These are phyloP conservation scores for Glycine tomentella DNA, from an alignment of 306 rosid species.

Conservation along the genomic window DNA sequence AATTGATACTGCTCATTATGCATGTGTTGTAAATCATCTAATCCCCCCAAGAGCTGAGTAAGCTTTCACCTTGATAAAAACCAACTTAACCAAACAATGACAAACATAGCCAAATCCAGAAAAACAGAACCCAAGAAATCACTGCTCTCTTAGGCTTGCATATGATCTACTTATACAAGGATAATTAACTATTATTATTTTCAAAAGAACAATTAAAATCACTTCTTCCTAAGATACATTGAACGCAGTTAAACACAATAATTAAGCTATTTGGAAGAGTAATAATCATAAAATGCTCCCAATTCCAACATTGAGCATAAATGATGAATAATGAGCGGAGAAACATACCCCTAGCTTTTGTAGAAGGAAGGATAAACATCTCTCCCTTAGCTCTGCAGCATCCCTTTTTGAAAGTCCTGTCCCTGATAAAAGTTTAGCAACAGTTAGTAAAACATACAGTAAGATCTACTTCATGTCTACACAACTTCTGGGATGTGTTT, in stretches of 20 bases:
- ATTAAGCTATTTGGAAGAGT: background rate
- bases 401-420: slow-evolving; percentile 73
- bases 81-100: background rate
- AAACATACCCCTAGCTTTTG: slow-evolving; percentile 65
- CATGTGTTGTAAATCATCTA: slow-evolving; percentile 8
- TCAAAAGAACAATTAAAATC: background rate
- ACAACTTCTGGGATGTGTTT: background rate
- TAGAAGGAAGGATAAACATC: slow-evolving; percentile 66
- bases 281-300: background rate
- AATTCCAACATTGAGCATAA: background rate
- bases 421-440: slow-evolving; percentile 58
- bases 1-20: background rate
- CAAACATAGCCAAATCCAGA: background rate
- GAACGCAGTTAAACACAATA: background rate
- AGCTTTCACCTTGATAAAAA: background rate
- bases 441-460: background rate
- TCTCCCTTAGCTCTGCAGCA: slow-evolving; percentile 65
- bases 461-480: too few relatives aligned
- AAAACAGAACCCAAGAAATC: slow-evolving; percentile 5
- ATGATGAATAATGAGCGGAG: slow-evolving; percentile 12
- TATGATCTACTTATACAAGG: background rate
- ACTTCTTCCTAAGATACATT: background rate
- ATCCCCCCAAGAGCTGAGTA: background rate
- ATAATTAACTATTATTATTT: background rate
- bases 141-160: background rate